Evolutionary conservation across 257 asterid species (phyloP), one percentile per base, ranked within the genome.

Genomic region (Capsicum pubescens): DNA sequence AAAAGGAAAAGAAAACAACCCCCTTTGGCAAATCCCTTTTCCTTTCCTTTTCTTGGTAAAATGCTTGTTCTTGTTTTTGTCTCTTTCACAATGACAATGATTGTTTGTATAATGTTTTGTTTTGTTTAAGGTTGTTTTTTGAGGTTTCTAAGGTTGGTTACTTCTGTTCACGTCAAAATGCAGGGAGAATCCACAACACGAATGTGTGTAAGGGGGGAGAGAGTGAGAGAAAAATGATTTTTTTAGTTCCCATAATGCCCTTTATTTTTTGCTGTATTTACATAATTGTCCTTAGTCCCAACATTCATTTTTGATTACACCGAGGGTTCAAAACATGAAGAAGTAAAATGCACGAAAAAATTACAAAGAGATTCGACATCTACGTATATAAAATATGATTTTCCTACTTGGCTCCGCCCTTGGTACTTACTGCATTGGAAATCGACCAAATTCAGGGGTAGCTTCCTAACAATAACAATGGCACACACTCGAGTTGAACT

Each of bases 121-220:
- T 12, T 50, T 44, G 70, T 42, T 56, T 13, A 50, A 79, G 68
- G 26, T 71, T 57, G 68, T 63, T 39, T 67, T 60, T 79, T 82
- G 64, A 77, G 66, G 82, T 77, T 77, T 77, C 64, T 54, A 9
- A 32, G 79, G 79, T 71, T 77, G 82, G 82, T 77, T 77, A 55
- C 79, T 86, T 81, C 50, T 79, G 72, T 84, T 87, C 87, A 84
- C 86, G 85, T 82, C 80, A 32, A 71, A 39, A 83, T 58, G 85
- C 78, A 79, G 67, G 85, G 88, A 67, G 78, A 84, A 85, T 84
- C 46, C 79, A 66, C 42, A 84, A 67, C 85, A 55, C 66, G 85
- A 85, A 87, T 79, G 71, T 85, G 87, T 82, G 44, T 3, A 82
- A 64, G 72, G 77, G 26, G 64, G 54, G 64, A 76, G 60, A 68